Base-by-base conservation (phyloP, 2,329 filamentous ascomycete genomes). In the Coniella vitis region DNA sequence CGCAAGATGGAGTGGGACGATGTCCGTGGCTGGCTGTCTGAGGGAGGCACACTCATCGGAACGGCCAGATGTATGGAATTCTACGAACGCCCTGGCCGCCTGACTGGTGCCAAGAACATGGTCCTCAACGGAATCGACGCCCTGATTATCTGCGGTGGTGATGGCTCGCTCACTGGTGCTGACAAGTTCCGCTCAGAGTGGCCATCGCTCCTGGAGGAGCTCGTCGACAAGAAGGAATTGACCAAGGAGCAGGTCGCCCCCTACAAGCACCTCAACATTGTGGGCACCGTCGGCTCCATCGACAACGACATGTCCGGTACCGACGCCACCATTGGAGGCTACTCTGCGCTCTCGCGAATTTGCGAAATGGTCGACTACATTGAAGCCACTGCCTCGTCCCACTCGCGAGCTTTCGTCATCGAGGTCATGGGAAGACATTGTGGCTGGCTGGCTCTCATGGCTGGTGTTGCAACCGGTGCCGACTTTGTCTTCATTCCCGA, bases 351-450 rank as follows among this genome's bases (percentile, higher is more conserved):
- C 48, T 83, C 86, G 41, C 84, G 91, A 52, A 95, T 98, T 59
- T 97, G 91, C 69, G 87, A 96, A 65, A 88, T 91, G 63, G 88
- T 98, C 51, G 93, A 98, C 71, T 91, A 90, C 63, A 95, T 98
- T 59, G 91, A 98, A 68, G 90, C 91, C 17, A 97, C 93, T 0
- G 91, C 91, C 45, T 85, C 84, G 34, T 96, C 90, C 22, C 93
- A 98, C 68, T 94, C 95, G 56, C 79, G 93, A 59, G 93, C 93
- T 35, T 98, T 98, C 67, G 90, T 98, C 49, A 87, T 98, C 54
- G 93, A 96, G 67, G 93, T 98, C 61, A 98, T 98, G 93, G 93
- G 93, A 43, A 80, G 93, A 52, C 91, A 98, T 69, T 98, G 93
- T 65, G 93, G 93, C 54, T 98, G 93, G 93, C 75, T 98, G 54